Evolutionary conservation across 192 early-diverging fungal species (phyloP).

Genomic region (Oehlia diaphana): DNA sequence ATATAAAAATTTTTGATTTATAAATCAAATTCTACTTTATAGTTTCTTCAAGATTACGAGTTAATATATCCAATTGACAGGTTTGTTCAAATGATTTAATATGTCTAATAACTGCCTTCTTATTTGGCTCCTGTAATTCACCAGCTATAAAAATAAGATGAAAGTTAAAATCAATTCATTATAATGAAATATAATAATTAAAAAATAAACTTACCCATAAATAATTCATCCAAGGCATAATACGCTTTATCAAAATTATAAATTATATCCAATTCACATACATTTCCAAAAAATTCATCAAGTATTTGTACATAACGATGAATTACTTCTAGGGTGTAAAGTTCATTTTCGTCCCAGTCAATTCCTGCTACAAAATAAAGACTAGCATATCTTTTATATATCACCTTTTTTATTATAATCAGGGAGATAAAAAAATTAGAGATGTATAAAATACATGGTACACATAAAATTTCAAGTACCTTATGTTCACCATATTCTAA

Average conservation of each 20-base stretch:
- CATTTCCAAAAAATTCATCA: constrained; percentile 59
- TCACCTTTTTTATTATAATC: constrained; percentile 31
- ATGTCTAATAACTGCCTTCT: constrained; percentile 42
- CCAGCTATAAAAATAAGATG: constrained; percentile 10
- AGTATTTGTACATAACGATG: constrained; percentile 56
- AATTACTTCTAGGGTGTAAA: constrained; percentile 49
- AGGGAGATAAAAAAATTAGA: not conserved
- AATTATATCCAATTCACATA: constrained; percentile 57
- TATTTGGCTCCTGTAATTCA: constrained; percentile 43
- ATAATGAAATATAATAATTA: too few species aligned
- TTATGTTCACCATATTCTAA: constrained; percentile 50
- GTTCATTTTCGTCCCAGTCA: constrained; percentile 55
- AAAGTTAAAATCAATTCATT: not conserved
- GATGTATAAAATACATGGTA: not conserved
- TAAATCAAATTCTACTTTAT: not conserved
- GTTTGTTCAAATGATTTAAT: constrained; percentile 38
- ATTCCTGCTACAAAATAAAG: constrained; percentile 52
- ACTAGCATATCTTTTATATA: constrained; percentile 56
- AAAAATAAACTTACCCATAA: constrained; percentile 30
- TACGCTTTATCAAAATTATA: constrained; percentile 55
- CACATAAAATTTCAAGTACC: constrained; percentile 10
- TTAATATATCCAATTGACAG: not conserved
- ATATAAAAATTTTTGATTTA: too few species aligned
- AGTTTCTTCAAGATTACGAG: not conserved
- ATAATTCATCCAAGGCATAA: constrained; percentile 48